phyloP scores from a whole-genome alignment of 1,284 basidiomycete species.

The Mycocalia duriaeana region DNA sequence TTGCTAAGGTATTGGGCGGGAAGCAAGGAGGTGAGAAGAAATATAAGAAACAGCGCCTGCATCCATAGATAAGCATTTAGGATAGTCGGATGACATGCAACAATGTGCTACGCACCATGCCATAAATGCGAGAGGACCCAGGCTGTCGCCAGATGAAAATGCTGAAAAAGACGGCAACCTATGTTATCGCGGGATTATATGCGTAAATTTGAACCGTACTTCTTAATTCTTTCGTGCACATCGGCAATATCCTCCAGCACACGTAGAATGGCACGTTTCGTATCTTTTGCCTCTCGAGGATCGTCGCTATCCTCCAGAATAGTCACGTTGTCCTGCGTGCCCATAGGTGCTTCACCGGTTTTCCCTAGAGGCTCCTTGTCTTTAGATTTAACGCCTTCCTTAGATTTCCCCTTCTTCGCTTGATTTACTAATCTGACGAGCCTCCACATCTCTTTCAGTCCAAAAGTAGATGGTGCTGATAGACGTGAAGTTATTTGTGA shows the following conservation, averaged over 20 bases:
- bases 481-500: constrained; percentile 42
- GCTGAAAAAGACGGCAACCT: constrained; percentile 26
- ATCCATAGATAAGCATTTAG: neutral
- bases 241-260: constrained; percentile 47
- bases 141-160: constrained; percentile 62
- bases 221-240: constrained; percentile 61
- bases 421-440: constrained; percentile 39
- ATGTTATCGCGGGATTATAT: constrained; percentile 1
- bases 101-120: constrained; percentile 38
- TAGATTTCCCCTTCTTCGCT: constrained; percentile 22
- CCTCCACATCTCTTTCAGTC: constrained; percentile 49
- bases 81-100: neutral
- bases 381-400: constrained; percentile 12
- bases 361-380: neutral
- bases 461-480: constrained; percentile 40
- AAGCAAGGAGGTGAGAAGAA: constrained; percentile 34
- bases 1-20: constrained; percentile 50
- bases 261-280: constrained; percentile 39
- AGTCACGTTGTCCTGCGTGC: constrained; percentile 18
- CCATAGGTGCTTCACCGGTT: constrained; percentile 9
- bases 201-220: constrained; percentile 36
- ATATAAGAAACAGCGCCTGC: neutral
- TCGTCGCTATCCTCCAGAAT: constrained; percentile 30
- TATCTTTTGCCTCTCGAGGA: constrained; percentile 34
- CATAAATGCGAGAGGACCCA: constrained; percentile 42